phyloP scores from a whole-genome alignment of 1,139 yeast species.

The Sugiyamaella xylanicola region DNA sequence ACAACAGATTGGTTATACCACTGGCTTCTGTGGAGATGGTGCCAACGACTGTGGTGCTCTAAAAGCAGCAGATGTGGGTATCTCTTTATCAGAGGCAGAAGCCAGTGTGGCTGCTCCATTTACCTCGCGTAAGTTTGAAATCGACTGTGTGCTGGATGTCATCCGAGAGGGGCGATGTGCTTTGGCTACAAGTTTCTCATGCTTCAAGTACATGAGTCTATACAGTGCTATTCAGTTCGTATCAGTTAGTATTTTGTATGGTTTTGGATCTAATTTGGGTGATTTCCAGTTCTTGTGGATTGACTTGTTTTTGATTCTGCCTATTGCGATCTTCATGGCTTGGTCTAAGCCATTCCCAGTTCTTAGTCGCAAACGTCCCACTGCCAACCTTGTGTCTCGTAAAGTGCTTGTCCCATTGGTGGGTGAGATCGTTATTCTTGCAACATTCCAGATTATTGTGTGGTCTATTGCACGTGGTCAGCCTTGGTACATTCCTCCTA shows the following conservation, averaged over 20 bases:
- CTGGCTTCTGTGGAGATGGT: constrained; percentile 97
- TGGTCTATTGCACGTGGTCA: constrained; percentile 59
- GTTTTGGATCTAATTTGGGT: constrained; percentile 91
- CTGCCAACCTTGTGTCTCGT: constrained; percentile 89
- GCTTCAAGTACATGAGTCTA: constrained; percentile 96
- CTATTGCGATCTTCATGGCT: constrained; percentile 94
- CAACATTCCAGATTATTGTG: constrained; percentile 63
- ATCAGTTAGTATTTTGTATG: constrained; percentile 80
- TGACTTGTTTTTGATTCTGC: constrained; percentile 84
- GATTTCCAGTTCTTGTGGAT: constrained; percentile 95
- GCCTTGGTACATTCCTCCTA: constrained; percentile 79
- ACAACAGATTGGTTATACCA: constrained; percentile 83
- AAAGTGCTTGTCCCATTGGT: constrained; percentile 80
- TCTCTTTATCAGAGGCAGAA: constrained; percentile 94
- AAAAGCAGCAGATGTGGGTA: constrained; percentile 96
- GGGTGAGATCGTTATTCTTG: constrained; percentile 65
- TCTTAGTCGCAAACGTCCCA: constrained; percentile 75
- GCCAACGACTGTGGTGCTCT: constrained; percentile 94
- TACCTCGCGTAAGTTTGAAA: constrained; percentile 85
- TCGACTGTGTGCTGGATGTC: constrained; percentile 87
- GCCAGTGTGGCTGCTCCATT: constrained; percentile 99
- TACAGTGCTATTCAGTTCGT: constrained; percentile 96
- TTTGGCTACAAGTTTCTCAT: constrained; percentile 89
- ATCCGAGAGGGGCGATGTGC: constrained; percentile 95
- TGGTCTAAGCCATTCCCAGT: constrained; percentile 82